Conservation (phyloP, 345 rosid species). For the Acer yangbiense region DNA sequence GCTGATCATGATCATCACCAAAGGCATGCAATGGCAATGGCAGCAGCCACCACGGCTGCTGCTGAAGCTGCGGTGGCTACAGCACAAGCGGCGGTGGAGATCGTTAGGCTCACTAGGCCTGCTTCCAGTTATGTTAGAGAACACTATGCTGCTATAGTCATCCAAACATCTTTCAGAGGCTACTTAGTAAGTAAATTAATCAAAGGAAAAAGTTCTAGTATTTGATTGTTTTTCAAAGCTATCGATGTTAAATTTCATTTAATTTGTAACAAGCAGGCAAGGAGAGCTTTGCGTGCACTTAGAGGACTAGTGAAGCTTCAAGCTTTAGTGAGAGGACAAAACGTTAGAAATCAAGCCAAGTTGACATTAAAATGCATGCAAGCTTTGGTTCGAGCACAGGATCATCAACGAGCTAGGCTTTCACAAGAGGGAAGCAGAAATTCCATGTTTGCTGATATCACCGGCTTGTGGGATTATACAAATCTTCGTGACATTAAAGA, state of each 20-base stretch:
- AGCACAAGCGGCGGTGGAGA: constrained; percentile 62
- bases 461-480: constrained; percentile 52
- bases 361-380: constrained; percentile 75
- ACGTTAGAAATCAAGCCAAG: constrained; percentile 77
- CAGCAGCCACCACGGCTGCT: constrained; percentile 59
- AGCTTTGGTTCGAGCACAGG: constrained; percentile 79
- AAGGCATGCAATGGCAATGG: constrained; percentile 61
- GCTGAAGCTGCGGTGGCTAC: constrained; percentile 67
- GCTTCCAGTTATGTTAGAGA: constrained; percentile 49
- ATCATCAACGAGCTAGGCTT: constrained; percentile 54
- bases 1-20: constrained; percentile 34
- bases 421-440: constrained; percentile 48
- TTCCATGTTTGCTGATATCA: constrained; percentile 54
- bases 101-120: constrained; percentile 56
- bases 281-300: constrained; percentile 84
- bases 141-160: constrained; percentile 72
- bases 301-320: constrained; percentile 92
- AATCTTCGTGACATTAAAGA: constrained; percentile 68
- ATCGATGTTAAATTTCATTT: not conserved
- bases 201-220: not conserved
- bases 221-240: too few relatives aligned
- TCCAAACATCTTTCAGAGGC: constrained; percentile 86
- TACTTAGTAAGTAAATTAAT: constrained; percentile 61
- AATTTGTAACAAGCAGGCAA: constrained; percentile 43
- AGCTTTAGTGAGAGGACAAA: constrained; percentile 91